Evolutionary conservation across 805 yeast species (phyloP).

Genomic region (Maudiozyma bulderi): DNA sequence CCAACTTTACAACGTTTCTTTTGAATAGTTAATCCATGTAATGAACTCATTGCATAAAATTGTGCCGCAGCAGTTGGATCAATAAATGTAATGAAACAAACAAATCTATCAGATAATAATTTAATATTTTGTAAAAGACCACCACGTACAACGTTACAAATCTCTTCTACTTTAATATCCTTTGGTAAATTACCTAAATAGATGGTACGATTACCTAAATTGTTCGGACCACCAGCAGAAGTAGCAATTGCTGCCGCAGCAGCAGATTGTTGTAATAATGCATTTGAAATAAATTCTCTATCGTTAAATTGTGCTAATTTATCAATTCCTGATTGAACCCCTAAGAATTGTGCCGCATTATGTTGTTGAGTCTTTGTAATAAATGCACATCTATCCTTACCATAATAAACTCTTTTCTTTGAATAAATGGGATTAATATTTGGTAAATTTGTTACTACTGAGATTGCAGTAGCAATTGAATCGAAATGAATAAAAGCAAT

Average conservation of each 20-base stretch:
- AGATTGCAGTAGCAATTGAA: constrained; percentile 75
- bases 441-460: constrained; percentile 71
- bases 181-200: constrained; percentile 86
- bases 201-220: constrained; percentile 87
- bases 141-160: constrained; percentile 93
- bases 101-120: constrained; percentile 73
- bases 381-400: constrained; percentile 91
- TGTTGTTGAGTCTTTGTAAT: constrained; percentile 93
- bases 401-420: constrained; percentile 75
- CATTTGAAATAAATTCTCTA: constrained; percentile 49
- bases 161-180: constrained; percentile 80
- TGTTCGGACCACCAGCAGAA: constrained; percentile 85
- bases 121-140: constrained; percentile 82
- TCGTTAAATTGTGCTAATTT: constrained; percentile 65
- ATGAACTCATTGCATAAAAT: constrained; percentile 86
- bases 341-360: constrained; percentile 90
- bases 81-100: constrained; percentile 88
- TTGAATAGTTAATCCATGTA: constrained; percentile 81
- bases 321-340: constrained; percentile 77
- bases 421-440: constrained; percentile 54
- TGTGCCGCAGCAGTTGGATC: constrained; percentile 98
- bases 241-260: constrained; percentile 98
- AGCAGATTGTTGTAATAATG: constrained; percentile 84
- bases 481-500: constrained; percentile 88
- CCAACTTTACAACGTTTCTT: constrained; percentile 84